Evolutionary conservation across 805 yeast species (phyloP).

Genomic region (Starmera quercuum): DNA sequence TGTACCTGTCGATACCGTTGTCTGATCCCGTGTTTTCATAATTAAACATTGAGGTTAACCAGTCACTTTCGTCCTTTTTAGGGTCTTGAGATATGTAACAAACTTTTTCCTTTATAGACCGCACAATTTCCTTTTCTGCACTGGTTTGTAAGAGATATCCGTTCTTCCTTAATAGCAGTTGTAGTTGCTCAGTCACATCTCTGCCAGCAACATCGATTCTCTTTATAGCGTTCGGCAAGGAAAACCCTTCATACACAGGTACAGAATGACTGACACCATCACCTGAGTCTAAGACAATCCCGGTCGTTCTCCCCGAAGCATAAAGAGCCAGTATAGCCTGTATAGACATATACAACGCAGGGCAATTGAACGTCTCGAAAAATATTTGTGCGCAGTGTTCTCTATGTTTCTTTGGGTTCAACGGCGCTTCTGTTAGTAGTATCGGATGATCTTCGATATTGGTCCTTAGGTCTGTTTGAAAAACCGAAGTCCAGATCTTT

Average conservation of each 20-base stretch:
- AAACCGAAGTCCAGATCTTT: conserved; percentile 63
- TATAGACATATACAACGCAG: conserved; percentile 89
- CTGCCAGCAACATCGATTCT: conserved; percentile 81
- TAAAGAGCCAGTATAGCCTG: conserved; percentile 84
- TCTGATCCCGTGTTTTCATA: conserved; percentile 6
- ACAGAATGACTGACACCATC: conserved; percentile 88
- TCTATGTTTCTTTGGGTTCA: conserved; percentile 77
- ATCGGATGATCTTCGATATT: conserved; percentile 79
- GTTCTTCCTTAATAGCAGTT: conserved; percentile 56
- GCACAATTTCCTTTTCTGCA: conserved; percentile 76
- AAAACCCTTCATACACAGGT: conserved; percentile 86
- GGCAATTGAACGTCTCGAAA: conserved; percentile 84
- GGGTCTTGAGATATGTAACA: conserved; percentile 61
- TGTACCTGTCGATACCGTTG: conserved; percentile 29
- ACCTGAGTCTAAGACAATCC: conserved; percentile 84
- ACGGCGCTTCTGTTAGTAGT: conserved; percentile 81
- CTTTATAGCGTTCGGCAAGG: conserved; percentile 62
- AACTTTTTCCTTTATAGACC: conserved; percentile 67
- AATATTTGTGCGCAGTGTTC: conserved; percentile 86
- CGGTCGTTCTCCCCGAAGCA: conserved; percentile 87
- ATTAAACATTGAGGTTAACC: conserved; percentile 14
- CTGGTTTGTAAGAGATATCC: conserved; percentile 64
- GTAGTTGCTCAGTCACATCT: conserved; percentile 73
- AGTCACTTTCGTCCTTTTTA: conserved; percentile 44
- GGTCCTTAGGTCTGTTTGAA: conserved; percentile 48